Evolutionary conservation across 768 basidiomycete genomes (phyloP).

Genomic region (Phaeolepiota aurea): DNA sequence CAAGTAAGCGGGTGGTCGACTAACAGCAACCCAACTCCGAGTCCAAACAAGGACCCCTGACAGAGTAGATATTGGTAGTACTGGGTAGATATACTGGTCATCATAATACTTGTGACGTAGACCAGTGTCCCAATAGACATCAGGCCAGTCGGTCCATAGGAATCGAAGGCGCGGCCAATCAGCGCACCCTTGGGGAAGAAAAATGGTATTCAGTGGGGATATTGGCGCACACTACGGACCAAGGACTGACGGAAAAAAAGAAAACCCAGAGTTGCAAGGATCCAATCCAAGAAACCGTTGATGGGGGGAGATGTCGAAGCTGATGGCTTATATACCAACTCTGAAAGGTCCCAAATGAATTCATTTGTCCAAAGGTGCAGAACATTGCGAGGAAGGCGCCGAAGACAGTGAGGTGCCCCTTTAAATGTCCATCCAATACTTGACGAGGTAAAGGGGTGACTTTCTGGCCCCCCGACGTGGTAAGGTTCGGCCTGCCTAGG

Average conservation of each 20-base stretch:
- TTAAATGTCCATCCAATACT: conserved; percentile 20
- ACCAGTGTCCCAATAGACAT: conserved; percentile 43
- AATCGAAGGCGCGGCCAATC: conserved; percentile 53
- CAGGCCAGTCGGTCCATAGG: conserved; percentile 46
- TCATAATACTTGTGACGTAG: conserved; percentile 42
- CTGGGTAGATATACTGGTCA: conserved; percentile 48
- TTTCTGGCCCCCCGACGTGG: neutral
- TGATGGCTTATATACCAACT: conserved; percentile 59
- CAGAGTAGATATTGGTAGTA: conserved; percentile 56
- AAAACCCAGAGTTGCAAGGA: conserved; percentile 62
- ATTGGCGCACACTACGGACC: neutral
- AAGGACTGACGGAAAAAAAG: conserved; percentile 51
- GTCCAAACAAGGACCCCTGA: conserved; percentile 59
- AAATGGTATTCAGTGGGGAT: neutral
- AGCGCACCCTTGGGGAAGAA: conserved; percentile 41
- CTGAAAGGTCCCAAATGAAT: conserved; percentile 66
- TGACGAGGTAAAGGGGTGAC: conserved; percentile 3
- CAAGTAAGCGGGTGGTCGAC: no score
- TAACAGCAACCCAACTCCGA: conserved; percentile 57
- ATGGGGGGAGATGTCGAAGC: conserved; percentile 37
- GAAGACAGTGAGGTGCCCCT: conserved; percentile 41
- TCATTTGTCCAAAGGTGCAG: conserved; percentile 67
- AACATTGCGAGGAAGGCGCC: conserved; percentile 62
- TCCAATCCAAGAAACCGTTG: conserved; percentile 65
- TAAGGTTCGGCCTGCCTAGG: no score